These are phyloP conservation scores for Lindgomyces ingoldianus DNA, from an alignment of 495 filamentous ascomycete genomes.

Conservation along the genomic window DNA sequence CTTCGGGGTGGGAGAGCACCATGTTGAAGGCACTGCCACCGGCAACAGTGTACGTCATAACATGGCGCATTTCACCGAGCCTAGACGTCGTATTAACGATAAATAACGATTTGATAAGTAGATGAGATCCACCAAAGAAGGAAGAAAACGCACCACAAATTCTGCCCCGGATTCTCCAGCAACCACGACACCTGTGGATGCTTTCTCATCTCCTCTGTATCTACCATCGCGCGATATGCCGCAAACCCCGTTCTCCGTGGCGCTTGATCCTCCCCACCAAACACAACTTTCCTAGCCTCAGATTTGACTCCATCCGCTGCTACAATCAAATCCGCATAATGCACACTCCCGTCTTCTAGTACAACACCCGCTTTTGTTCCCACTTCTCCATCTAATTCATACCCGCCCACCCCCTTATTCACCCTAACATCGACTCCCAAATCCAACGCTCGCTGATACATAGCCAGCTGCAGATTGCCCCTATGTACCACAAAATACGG, in stretches of 20 bases:
- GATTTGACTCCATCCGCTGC: constrained; percentile 53
- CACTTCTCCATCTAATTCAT: constrained; percentile 38
- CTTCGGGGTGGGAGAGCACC: constrained; percentile 37
- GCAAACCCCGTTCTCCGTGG: constrained; percentile 43
- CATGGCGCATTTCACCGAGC: constrained; percentile 33
- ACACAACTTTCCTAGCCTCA: constrained; percentile 40
- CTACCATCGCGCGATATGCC: constrained; percentile 50
- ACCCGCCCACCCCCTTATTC: constrained; percentile 35
- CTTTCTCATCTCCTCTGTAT: constrained; percentile 45
- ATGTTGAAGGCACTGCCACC: constrained; percentile 35
- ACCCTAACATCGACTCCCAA: constrained; percentile 62
- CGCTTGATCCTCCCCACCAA: constrained; percentile 30
- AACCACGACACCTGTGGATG: constrained; percentile 49
- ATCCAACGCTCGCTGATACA: constrained; percentile 43
- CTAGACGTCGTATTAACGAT: neutral
- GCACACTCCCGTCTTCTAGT: constrained; percentile 23
- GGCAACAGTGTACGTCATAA: constrained; percentile 36
- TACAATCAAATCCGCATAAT: constrained; percentile 47
- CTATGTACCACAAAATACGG: constrained; percentile 53
- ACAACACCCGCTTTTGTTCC: constrained; percentile 31
- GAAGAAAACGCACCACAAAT: constrained; percentile 44
- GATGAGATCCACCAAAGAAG: neutral
- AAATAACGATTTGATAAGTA: neutral
- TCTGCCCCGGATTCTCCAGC: constrained; percentile 46
- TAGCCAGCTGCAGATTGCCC: constrained; percentile 47